Conservation (phyloP, 371 early-diverging fungal species). For the Mucor velutinosus region DNA sequence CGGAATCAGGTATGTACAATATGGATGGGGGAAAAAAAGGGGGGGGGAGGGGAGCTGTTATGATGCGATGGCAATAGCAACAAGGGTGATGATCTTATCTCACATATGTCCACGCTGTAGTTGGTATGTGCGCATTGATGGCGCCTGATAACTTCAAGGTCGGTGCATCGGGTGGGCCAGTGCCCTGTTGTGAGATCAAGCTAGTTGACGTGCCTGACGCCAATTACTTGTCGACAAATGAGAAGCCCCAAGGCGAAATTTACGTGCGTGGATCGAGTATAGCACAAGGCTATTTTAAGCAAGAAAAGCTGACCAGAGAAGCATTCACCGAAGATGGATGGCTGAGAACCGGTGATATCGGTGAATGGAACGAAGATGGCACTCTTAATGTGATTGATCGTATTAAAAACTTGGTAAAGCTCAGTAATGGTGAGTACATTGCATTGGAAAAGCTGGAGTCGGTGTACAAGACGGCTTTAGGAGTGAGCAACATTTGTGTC, state of each 20-base stretch:
- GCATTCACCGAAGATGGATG: constrained; percentile 81
- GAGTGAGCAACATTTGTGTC: constrained; percentile 84
- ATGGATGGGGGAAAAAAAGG: neutral
- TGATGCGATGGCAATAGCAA: neutral
- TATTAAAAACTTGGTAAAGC: constrained; percentile 85
- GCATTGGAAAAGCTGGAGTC: constrained; percentile 97
- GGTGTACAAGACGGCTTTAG: constrained; percentile 77
- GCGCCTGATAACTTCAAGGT: constrained; percentile 61
- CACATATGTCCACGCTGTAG: constrained; percentile 6
- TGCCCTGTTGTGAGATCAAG: constrained; percentile 85
- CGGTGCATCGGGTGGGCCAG: constrained; percentile 82
- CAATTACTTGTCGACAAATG: constrained; percentile 70
- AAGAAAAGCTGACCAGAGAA: constrained; percentile 70
- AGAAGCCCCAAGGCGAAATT: constrained; percentile 82
- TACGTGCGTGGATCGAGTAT: constrained; percentile 81
- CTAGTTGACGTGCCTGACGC: constrained; percentile 87
- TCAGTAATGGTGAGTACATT: constrained; percentile 87
- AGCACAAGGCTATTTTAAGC: constrained; percentile 70
- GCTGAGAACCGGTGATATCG: constrained; percentile 94
- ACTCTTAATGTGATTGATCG: constrained; percentile 77
- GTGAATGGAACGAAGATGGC: constrained; percentile 70
- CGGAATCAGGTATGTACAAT: constrained; percentile 10
- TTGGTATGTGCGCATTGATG: constrained; percentile 65
- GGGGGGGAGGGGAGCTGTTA: no score
- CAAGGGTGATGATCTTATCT: constrained; percentile 9